Percentiles rank a stretch among this genome's conserved stretches.
Evolutionary conservation across 2,329 filamentous ascomycete genomes (phyloP).

Genomic region (Fusarium compactum): DNA sequence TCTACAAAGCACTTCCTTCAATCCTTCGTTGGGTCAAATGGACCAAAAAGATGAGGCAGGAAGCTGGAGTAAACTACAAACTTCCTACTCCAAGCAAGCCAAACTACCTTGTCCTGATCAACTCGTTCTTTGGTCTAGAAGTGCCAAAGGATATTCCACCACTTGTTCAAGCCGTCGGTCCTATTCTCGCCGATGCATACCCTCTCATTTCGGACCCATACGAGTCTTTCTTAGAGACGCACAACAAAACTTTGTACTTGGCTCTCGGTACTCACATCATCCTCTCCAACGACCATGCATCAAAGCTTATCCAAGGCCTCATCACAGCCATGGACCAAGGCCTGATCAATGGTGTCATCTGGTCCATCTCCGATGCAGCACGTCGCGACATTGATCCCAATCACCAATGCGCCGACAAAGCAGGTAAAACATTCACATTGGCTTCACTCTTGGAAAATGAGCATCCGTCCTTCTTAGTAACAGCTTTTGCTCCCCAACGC

Average conservation of each 20-base stretch:
- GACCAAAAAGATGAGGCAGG: slow-evolving; percentile 49
- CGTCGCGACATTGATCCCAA: slow-evolving; percentile 33
- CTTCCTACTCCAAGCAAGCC: slow-evolving; percentile 51
- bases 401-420: neutral
- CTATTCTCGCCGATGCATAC: slow-evolving; percentile 52
- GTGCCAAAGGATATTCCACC: slow-evolving; percentile 57
- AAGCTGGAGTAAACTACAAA: slow-evolving; percentile 48
- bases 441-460: slow-evolving; percentile 31
- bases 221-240: slow-evolving; percentile 47
- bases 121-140: slow-evolving; percentile 59
- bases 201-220: slow-evolving; percentile 44
- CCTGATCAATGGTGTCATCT: slow-evolving; percentile 54
- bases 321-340: slow-evolving; percentile 30
- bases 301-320: slow-evolving; percentile 49
- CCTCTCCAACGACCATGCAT: slow-evolving; percentile 43
- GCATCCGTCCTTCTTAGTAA: neutral
- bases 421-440: slow-evolving; percentile 41
- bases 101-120: slow-evolving; percentile 56
- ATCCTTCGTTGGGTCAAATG: slow-evolving; percentile 49
- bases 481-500: slow-evolving; percentile 55
- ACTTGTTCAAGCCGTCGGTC: slow-evolving; percentile 52
- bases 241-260: slow-evolving; percentile 51
- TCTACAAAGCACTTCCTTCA: slow-evolving; percentile 47
- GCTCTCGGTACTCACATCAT: slow-evolving; percentile 56
- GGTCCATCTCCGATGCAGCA: slow-evolving; percentile 47